These are phyloP conservation scores for Polygonum aviculare DNA, from an alignment of 148 eudicot genomes.

Conservation along the genomic window DNA sequence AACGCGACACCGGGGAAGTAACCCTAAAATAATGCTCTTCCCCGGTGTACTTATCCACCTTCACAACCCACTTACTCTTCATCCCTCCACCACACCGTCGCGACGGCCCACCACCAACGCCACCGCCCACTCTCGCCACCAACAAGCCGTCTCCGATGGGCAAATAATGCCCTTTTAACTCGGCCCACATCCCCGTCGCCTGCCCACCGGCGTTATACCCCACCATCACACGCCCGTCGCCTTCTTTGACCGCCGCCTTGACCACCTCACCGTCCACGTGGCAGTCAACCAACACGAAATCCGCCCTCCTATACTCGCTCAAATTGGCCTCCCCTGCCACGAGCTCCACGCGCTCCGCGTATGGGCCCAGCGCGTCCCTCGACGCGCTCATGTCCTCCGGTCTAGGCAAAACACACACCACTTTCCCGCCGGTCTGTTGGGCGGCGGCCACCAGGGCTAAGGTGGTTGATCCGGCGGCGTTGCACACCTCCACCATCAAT, in stretches of 20 bases:
- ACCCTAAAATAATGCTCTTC: conserved; percentile 41
- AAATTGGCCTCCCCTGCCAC: not conserved
- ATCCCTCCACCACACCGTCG: not conserved
- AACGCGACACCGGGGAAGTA: conserved; percentile 11
- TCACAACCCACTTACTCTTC: conserved; percentile 34
- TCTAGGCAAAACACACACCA: conserved; percentile 24
- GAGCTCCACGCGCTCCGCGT: conserved; percentile 20
- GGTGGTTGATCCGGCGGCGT: conserved; percentile 23
- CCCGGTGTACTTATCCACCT: conserved; percentile 32
- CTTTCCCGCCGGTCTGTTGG: conserved; percentile 27
- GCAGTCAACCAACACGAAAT: conserved; percentile 26
- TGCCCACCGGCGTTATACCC: conserved; percentile 27
- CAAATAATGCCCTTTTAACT: conserved; percentile 29
- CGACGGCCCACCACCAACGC: not conserved
- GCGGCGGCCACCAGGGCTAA: conserved; percentile 31
- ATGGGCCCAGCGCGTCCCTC: conserved; percentile 14
- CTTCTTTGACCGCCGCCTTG: not conserved
- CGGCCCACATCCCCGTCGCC: conserved; percentile 18
- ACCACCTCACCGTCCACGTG: conserved; percentile 10
- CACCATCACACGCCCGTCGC: conserved; percentile 9
- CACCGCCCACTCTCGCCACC: conserved; percentile 13
- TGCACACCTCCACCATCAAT: conserved; percentile 26
- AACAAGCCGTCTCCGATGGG: conserved; percentile 30
- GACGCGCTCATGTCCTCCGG: conserved; percentile 13
- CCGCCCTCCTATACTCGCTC: conserved; percentile 13